Evolutionary conservation across 768 basidiomycete genomes (phyloP), one percentile per base, ranked within the genome.

Genomic region (Rhizopogon salebrosus): DNA sequence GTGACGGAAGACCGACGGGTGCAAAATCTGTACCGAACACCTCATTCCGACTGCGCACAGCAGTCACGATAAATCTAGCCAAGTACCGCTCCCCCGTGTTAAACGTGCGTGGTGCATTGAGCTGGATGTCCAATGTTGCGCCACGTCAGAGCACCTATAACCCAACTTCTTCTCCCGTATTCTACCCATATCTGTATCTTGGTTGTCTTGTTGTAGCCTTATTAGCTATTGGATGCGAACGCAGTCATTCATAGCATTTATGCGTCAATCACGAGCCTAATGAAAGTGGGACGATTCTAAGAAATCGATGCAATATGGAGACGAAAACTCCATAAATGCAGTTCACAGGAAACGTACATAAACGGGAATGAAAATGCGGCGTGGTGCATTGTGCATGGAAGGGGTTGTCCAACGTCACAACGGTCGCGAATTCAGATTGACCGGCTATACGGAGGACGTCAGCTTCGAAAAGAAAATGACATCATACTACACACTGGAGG

Each of bases 1-100:
- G 59, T 71, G 0, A 72, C 71, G 16, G 71, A 71, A 18, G 51
- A 70, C 51, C 62, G 68, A 24, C 68, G 64, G 27, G 72, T 71
- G 50, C 70, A 71, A 7, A 71, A 71, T 29, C 8, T 71, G 36
- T 71, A 70, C 52, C 70, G 72, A 39, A 66, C 61, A 50, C 49
- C 56, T 11, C 65, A 72, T 48, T 61, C 68, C 34, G 71, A 71
- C 34, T 72, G 70, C 37, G 57, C 57, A 57, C 57, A 52, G 45
- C 40, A 56, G n/a, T 62, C 55, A 54, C 64, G 49, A 53, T 24
- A 18, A 41, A 43, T 13, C 7, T 34, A 54, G 34, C 1, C 50
- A 11, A 51, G 6, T 49, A 8, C 41, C 41, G 18, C 42, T 23
- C 38, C 41, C 22, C 42, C 42, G 54, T 31, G 38, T 48, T 40